phyloP scores from a whole-genome alignment of 78 protist species.

The Pelomyxa schiedti region DNA sequence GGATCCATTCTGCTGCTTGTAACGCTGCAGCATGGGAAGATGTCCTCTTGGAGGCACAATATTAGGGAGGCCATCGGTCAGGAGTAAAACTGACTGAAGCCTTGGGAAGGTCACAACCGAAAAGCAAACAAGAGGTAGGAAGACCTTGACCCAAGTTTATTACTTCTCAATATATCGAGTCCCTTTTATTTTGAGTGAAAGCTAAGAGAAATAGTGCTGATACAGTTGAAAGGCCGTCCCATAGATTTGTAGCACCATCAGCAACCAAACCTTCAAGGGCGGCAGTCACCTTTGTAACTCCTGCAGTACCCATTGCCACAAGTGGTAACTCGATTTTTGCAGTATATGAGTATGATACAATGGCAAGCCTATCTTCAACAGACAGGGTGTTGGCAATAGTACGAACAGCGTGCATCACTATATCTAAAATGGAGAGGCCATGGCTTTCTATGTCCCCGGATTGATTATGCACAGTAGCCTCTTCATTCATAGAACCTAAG shows the following conservation, averaged over 20 bases:
- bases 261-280: conserved; percentile 14
- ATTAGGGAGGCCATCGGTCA: conserved; percentile 61
- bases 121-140: no score
- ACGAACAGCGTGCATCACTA: conserved; percentile 51
- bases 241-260: conserved; percentile 39
- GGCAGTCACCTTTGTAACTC: neutral
- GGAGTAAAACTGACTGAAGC: conserved; percentile 12
- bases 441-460: conserved; percentile 22
- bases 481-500: neutral
- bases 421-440: conserved; percentile 45
- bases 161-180: neutral
- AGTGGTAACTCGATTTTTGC: conserved; percentile 19
- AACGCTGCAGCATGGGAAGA: conserved; percentile 14
- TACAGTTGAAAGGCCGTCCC: conserved; percentile 49
- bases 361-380: conserved; percentile 18
- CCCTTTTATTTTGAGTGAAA: no score
- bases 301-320: conserved; percentile 1
- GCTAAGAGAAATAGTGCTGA: conserved; percentile 18
- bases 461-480: neutral
- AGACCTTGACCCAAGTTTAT: neutral
- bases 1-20: conserved; percentile 19
- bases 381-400: conserved; percentile 24
- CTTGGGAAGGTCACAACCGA: neutral
- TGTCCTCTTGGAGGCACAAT: conserved; percentile 47
- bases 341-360: conserved; percentile 20